Evolutionary conservation across 352 stramenopile species (phyloP).

Genomic region (Plasmopara muralis): DNA sequence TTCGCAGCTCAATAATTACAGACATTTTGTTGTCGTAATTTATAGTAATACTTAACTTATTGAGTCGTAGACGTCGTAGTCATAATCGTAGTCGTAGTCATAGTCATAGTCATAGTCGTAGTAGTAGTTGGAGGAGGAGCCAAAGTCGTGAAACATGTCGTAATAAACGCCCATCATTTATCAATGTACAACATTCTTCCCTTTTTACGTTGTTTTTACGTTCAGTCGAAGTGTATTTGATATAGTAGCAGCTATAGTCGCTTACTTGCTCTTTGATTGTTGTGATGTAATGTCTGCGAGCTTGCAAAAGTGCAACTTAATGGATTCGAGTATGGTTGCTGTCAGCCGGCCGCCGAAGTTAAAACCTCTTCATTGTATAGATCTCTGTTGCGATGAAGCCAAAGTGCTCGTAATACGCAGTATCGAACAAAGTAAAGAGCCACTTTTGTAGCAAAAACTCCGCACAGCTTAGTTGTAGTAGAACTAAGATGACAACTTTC

Average conservation of each 20-base stretch:
- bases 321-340: neutral
- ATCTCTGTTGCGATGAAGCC: slow-evolving; percentile 7
- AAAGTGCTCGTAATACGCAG: slow-evolving; percentile 6
- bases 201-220: neutral
- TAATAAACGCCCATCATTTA: neutral
- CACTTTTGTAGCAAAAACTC: slow-evolving; percentile 1
- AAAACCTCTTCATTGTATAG: slow-evolving; percentile 3
- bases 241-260: neutral
- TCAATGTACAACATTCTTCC: neutral
- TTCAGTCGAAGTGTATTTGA: neutral
- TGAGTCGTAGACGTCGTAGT: neutral
- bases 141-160: neutral
- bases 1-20: neutral
- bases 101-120: neutral
- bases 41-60: neutral
- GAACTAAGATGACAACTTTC: neutral
- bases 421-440: slow-evolving; percentile 1
- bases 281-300: neutral
- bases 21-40: neutral
- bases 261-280: neutral
- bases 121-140: neutral
- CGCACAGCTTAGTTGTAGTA: neutral
- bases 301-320: neutral
- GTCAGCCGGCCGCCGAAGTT: neutral
- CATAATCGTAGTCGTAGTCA: neutral